Conservation (phyloP, 768 basidiomycete species). For the Rhizopogon salebrosus region DNA sequence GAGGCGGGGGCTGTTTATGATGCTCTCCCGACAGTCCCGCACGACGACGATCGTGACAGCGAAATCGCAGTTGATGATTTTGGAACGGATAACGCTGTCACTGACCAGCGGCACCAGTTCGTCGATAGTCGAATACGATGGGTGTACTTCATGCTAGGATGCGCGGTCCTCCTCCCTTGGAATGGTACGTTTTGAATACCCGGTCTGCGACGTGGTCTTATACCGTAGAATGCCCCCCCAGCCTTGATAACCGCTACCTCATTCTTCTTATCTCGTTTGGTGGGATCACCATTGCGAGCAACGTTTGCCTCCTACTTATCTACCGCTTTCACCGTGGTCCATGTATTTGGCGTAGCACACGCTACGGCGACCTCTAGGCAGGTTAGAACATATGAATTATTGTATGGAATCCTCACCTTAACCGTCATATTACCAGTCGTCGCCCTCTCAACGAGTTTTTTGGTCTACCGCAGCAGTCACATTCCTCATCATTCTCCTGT, state of each 20-base stretch:
- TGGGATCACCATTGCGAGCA: slow-evolving; percentile 51
- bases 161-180: slow-evolving; percentile 84
- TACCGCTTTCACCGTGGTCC: slow-evolving; percentile 54
- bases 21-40: slow-evolving; percentile 17
- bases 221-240: slow-evolving; percentile 24
- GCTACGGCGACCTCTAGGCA: slow-evolving; percentile 66
- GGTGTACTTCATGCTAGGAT: slow-evolving; percentile 74
- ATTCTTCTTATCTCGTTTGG: slow-evolving; percentile 70
- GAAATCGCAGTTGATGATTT: slow-evolving; percentile 8
- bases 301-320: slow-evolving; percentile 67
- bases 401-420: neutral
- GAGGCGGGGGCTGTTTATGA: slow-evolving; percentile 11
- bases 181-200: slow-evolving; percentile 60
- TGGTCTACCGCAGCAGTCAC: slow-evolving; percentile 19
- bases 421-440: slow-evolving; percentile 36
- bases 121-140: slow-evolving; percentile 46
- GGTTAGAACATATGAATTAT: slow-evolving; percentile 34
- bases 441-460: slow-evolving; percentile 55
- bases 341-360: slow-evolving; percentile 68
- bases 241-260: slow-evolving; percentile 84
- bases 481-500: slow-evolving; percentile 45
- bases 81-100: slow-evolving; percentile 21
- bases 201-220: neutral
- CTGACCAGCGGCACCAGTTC: neutral
- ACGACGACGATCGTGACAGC: neutral